Conservation (phyloP, 2,329 filamentous ascomycete species). For the Venturia effusa region DNA sequence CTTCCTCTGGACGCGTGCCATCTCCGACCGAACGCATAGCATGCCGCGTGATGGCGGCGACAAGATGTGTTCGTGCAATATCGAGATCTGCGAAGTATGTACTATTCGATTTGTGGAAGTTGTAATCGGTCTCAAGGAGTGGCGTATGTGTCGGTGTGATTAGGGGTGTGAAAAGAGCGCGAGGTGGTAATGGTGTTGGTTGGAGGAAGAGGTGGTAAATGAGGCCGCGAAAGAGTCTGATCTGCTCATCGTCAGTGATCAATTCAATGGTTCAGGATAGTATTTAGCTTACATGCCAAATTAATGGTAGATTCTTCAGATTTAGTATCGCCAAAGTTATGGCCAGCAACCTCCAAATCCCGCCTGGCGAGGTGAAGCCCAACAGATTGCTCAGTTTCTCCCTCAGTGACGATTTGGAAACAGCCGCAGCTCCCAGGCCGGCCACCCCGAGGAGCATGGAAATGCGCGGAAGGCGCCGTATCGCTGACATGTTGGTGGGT, state of each 20-base stretch:
- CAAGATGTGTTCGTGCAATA: conserved; percentile 68
- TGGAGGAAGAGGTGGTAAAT: conserved; percentile 37
- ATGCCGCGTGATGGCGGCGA: conserved; percentile 43
- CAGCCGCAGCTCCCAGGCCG: background rate
- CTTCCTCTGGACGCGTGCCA: conserved; percentile 10
- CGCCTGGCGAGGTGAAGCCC: background rate
- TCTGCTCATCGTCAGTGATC: conserved; percentile 17
- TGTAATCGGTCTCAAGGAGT: conserved; percentile 74
- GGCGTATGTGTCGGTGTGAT: conserved; percentile 57
- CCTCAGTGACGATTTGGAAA: background rate
- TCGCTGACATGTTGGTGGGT: conserved; percentile 4
- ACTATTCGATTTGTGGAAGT: conserved; percentile 70
- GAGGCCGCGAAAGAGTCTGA: conserved; percentile 35
- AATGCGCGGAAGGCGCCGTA: conserved; percentile 8
- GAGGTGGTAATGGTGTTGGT: conserved; percentile 34
- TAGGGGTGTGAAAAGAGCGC: conserved; percentile 62
- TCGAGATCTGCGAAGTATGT: conserved; percentile 87
- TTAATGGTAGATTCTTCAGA: conserved; percentile 62
- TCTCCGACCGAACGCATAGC: conserved; percentile 26
- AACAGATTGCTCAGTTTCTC: background rate
- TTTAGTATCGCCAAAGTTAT: conserved; percentile 49
- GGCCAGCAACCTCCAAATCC: conserved; percentile 23
- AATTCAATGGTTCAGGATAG: background rate
- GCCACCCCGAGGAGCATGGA: background rate
- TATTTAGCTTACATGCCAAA: conserved; percentile 57